Evolutionary conservation across 1,139 yeast species (phyloP), one percentile per base, ranked within the genome.

Genomic region (Zygotorulaspora mrakii): DNA sequence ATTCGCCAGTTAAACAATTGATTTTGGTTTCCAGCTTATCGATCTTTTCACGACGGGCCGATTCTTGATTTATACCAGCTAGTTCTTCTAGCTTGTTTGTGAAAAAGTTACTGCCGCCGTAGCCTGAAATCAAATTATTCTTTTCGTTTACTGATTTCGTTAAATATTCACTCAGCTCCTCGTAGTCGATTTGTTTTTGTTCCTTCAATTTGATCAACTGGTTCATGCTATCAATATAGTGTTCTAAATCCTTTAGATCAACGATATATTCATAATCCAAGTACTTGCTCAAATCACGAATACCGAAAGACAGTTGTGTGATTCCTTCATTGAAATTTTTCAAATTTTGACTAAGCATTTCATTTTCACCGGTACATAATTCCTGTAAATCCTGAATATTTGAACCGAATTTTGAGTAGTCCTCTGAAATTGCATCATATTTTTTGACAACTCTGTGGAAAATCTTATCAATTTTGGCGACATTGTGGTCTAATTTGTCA

Each of bases 111-210:
- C 73, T 66, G 2, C 77, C 73, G 9, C 74, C 72, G 21, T 71
- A 68, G 3, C 82, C 80, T n/a, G 82, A 74, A 42, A 78, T 67
- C 31, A 85, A 55, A 28, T 69, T 68, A 27, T 77, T 77, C 47
- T 81, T 77, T 50, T 91, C 97, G 22, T 66, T 64, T 42, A 75
- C 72, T 0, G 95, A 78, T 55, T 85, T 83, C 32, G 73, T 70
- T 40, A 88, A 68, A 59, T 89, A 89, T 42, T 84, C 95, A 32
- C 78, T 77, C 37, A 91, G 69, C 34, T 85, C 95, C 57, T 91
- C 96, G 54, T 83, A 78, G 61, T 91, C 98, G 28, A 89, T 76
- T 52, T 85, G 89, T 61, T 89, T 89, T 58, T 87, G 91, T 57
- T 91, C 98, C 49, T 91, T 87, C 40, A 85, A 71, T 57, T 84